These are phyloP conservation scores for Gnaphalium uliginosum DNA, from an alignment of 129 eudicot species.

Conservation along the genomic window DNA sequence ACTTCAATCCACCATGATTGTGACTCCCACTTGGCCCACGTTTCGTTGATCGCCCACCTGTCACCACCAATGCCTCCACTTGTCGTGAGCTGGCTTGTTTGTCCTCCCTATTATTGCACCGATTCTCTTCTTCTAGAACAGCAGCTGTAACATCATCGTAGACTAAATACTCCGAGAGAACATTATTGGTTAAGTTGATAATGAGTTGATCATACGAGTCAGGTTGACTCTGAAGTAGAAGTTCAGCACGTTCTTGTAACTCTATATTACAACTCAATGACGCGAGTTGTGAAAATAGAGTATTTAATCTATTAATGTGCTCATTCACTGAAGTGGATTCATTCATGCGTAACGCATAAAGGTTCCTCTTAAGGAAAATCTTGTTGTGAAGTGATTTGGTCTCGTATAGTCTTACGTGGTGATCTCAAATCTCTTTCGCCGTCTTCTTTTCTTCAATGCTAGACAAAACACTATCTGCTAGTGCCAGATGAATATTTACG, in stretches of 20 bases:
- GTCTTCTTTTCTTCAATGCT: no score
- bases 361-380: no score
- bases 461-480: no score
- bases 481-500: no score
- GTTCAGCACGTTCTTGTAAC: not conserved
- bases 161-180: not conserved
- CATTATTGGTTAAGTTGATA: not conserved
- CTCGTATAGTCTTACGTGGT: no score
- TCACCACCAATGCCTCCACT: not conserved
- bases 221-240: not conserved
- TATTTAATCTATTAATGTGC: no score
- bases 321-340: no score
- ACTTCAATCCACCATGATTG: not conserved
- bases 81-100: not conserved
- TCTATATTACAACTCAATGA: not conserved
- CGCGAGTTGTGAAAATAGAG: no score
- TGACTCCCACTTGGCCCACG: not conserved
- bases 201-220: not conserved
- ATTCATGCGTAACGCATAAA: no score
- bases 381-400: no score
- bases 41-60: not conserved
- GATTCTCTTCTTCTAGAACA: not conserved
- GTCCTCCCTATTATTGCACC: not conserved
- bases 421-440: no score
- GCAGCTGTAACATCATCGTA: not conserved